Evolutionary conservation across 805 yeast species (phyloP).

Genomic region (Hanseniaspora singularis): DNA sequence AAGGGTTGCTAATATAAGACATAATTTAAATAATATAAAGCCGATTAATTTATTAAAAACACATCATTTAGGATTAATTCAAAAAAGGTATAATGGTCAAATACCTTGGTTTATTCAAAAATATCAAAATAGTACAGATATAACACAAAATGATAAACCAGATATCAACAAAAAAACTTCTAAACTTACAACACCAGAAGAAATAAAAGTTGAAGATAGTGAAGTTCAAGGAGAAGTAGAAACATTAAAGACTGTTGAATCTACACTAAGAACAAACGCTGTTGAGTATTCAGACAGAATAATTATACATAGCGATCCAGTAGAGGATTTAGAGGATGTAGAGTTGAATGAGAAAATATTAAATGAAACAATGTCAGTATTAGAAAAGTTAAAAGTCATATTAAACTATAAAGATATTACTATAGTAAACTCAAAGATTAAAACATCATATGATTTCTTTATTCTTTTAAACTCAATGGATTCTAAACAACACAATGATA

Average conservation of each 20-base stretch:
- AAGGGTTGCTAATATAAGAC: no score
- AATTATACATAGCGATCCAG: constrained; percentile 9
- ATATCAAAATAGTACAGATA: not conserved
- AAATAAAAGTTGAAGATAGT: not conserved
- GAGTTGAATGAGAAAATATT: not conserved
- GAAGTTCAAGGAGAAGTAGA: not conserved
- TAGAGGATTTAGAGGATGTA: not conserved
- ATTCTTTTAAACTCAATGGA: constrained; percentile 12
- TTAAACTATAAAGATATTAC: constrained; percentile 10
- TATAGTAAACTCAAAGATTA: constrained; percentile 2
- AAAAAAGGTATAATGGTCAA: constrained; percentile 1
- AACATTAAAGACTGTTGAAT: not conserved
- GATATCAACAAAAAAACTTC: no score
- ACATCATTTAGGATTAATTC: no score
- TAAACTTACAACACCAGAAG: no score
- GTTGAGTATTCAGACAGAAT: constrained; percentile 7
- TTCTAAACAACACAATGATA: constrained; percentile 13
- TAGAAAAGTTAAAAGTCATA: not conserved
- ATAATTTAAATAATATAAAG: no score
- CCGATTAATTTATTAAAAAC: not conserved
- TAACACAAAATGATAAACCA: no score
- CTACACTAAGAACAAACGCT: not conserved
- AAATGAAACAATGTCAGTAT: not conserved
- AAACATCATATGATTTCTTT: constrained; percentile 5
- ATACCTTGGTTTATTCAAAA: constrained; percentile 14